Evolutionary conservation across 1,284 basidiomycete genomes (phyloP), one percentile per base, ranked within the genome.

Genomic region (Cryptococcus sp.): DNA sequence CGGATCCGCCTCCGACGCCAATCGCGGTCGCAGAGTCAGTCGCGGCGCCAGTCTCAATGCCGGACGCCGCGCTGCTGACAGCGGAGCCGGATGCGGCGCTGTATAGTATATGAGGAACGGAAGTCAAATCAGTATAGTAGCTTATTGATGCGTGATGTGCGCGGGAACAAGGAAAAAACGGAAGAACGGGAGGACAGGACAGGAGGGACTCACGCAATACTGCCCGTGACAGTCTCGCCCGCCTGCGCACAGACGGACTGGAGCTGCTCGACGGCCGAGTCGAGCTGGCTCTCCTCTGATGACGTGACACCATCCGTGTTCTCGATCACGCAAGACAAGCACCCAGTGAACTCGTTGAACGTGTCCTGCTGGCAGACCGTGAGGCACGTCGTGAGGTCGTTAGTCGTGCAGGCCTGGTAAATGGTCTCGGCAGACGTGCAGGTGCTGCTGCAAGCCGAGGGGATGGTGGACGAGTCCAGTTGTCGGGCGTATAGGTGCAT

Each of bases 341-440:
- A 69, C n/a, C 51, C 51, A 41, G 64, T 50, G 48, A 71, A 65
- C 30, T 54, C 58, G 48, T 61, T 59, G 58, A 63, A 71, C 41
- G 47, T 69, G 57, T 39, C 47, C 38, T 64, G 47, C 54, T 66
- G 45, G 52, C 69, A 71, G 50, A 71, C 64, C n/a, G 57, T 45
- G 25, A 70, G 55, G 60, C 68, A 73, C 19, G 60, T 64, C 23
- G 43, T 64, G 58, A 57, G 61, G 57, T 68, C 63, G 13, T 63
- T 64, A 39, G 54, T 60, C 5, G 58, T 53, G 54, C 80, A 82
- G 42, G 75, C 75, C 60, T 79, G 67, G 65, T 68, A 68, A 60
- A 72, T 67, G 55, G 55, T 57, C 27, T 68, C 50, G 27, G 67
- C 52, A 19, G 53, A 42, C 8, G 55, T 43, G 55, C 69, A 71